phyloP scores from a whole-genome alignment of 2,329 filamentous ascomycete species.

The Fusarium sp. region DNA sequence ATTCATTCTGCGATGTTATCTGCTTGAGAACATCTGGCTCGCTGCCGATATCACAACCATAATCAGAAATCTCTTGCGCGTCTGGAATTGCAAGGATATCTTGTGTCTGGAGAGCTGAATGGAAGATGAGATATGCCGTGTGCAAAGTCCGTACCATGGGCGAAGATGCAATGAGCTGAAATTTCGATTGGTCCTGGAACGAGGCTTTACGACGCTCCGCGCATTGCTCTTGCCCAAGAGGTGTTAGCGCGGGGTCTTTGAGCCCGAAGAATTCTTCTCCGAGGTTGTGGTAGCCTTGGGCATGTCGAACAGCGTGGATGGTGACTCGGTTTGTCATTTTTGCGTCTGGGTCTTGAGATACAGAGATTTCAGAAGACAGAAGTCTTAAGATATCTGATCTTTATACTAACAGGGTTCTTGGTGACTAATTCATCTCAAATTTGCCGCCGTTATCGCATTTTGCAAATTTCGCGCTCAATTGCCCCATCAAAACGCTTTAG shows the following conservation, averaged over 20 bases:
- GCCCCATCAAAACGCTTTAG: conserved; percentile 23
- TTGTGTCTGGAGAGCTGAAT: conserved; percentile 21
- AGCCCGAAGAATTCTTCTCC: conserved; percentile 40
- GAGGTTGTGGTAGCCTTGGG: conserved; percentile 39
- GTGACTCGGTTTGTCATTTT: conserved; percentile 28
- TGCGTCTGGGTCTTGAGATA: neutral
- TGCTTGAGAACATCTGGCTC: conserved; percentile 5
- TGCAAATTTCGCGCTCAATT: conserved; percentile 2
- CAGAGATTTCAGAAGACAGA: no score
- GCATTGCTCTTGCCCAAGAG: conserved; percentile 38
- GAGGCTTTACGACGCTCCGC: conserved; percentile 26
- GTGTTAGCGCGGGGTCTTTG: conserved; percentile 35
- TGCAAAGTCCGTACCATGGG: conserved; percentile 34
- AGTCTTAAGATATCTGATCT: neutral
- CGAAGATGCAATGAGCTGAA: conserved; percentile 33
- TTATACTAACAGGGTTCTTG: conserved; percentile 9
- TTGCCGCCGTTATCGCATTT: conserved; percentile 18
- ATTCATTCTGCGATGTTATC: conserved; percentile 6
- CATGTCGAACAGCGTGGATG: conserved; percentile 37
- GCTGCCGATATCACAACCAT: conserved; percentile 34
- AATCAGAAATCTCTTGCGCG: conserved; percentile 40
- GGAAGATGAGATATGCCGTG: conserved; percentile 29
- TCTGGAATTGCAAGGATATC: conserved; percentile 36
- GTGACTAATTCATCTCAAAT: conserved; percentile 6
- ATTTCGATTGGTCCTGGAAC: conserved; percentile 39